Base-by-base conservation (phyloP, 129 eudicot species). In the Helichrysum umbraculigerum region DNA sequence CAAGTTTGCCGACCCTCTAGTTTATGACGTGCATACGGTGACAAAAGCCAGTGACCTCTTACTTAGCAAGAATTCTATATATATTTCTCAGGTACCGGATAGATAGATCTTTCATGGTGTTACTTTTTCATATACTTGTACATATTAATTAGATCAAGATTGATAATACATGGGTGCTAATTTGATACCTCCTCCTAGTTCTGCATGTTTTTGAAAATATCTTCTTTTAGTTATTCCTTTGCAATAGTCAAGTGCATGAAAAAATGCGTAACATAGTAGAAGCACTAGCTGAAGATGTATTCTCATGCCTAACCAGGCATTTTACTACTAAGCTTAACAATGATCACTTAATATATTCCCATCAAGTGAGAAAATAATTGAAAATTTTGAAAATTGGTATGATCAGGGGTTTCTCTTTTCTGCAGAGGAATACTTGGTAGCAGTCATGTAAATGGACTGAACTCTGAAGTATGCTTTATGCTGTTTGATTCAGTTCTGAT, bases 51-150 rank as follows among this genome's bases (percentile, higher is more conserved):
- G 79, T 28, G 74, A 83, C 58, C 87, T 83, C 52, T 22, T 92
- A 39, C 68, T 92, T 17, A 81, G 83, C 79, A 80, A 71, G 77
- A 70, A 86, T 44, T 47, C 44, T 59, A 76, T 90, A 47, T 70
- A 79, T 44, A 85, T 79, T 71, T 86, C 96, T 9, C 90, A 88
- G 98, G 98, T 88, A 84, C 8, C 5, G 25, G n/a, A 39, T 77
- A 54, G n/a, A 10, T 47, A 42, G 14, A 32, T 70, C 29, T 56
- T 64, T 71, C 30, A 61, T 47, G 37, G 34, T 56, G 50, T 63
- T 78, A 78, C 63, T 70, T 58, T 44, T 42, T 28, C 33, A 41
- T 29, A 58, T 34, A 1, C 56, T 35, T 54, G 20, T 66, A 35
- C 28, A 11, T 33, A 56, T 34, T 76, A 32, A 65, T 76, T 56